Conservation (phyloP, 345 rosid genomes). For the Noccaea caerulescens region DNA sequence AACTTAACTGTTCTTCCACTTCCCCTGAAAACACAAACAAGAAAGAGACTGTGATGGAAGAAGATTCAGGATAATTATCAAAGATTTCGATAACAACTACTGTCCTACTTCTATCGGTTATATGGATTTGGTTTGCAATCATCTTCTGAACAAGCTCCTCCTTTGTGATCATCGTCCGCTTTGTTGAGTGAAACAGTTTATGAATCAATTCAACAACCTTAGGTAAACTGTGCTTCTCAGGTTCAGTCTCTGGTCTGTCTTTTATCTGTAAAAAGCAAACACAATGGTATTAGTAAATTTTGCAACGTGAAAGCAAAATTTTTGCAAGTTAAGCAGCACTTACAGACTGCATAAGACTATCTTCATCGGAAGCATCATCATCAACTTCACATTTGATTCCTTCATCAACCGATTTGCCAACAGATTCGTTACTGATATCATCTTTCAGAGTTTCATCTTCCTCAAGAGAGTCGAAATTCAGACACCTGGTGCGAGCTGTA, state of each 20-base stretch:
- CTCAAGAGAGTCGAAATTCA: conserved; percentile 63
- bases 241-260: conserved; percentile 56
- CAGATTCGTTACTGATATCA: not conserved
- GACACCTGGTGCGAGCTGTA: conserved; percentile 58
- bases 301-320: conserved; percentile 7
- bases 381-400: conserved; percentile 19
- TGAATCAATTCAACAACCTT: conserved; percentile 71
- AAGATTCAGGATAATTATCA: not conserved
- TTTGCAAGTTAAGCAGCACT: conserved; percentile 7
- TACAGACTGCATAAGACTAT: conserved; percentile 63
- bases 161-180: conserved; percentile 65
- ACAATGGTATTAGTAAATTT: not conserved
- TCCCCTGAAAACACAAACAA: conserved; percentile 58
- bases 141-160: conserved; percentile 74
- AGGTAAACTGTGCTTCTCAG: conserved; percentile 65
- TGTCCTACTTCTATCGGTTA: conserved; percentile 67
- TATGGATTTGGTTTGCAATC: conserved; percentile 54
- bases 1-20: conserved; percentile 73
- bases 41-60: conserved; percentile 14
- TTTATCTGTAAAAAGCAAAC: conserved; percentile 53
- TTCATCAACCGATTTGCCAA: conserved; percentile 6
- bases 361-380: conserved; percentile 41
- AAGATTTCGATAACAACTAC: not conserved
- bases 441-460: conserved; percentile 37
- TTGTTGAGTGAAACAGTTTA: conserved; percentile 64